phyloP scores from a whole-genome alignment of 2,329 filamentous ascomycete genomes.

The Geosmithia flava region DNA sequence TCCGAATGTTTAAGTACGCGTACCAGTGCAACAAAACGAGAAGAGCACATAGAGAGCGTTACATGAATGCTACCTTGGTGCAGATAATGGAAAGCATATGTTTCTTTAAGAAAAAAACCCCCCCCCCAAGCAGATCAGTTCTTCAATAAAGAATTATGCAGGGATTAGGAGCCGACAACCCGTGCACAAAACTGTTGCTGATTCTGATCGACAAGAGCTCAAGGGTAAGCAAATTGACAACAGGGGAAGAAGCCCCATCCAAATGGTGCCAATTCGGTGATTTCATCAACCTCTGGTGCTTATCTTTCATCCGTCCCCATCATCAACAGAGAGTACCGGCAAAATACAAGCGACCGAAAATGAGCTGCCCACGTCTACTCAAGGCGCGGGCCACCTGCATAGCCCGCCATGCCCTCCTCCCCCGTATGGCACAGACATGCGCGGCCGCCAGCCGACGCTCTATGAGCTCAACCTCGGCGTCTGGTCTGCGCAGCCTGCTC shows the following conservation, averaged over 20 bases:
- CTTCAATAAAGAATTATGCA: no score
- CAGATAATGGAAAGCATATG: no score
- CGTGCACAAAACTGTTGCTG: not conserved
- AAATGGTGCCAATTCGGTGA: not conserved
- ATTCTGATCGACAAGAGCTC: not conserved
- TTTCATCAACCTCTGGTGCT: not conserved
- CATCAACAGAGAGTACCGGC: not conserved
- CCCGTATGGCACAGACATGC: not conserved
- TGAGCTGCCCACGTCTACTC: conserved; percentile 1
- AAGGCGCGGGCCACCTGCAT: not conserved
- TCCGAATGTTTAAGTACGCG: no score
- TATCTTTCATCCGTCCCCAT: not conserved
- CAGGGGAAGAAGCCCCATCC: not conserved
- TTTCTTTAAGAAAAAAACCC: no score
- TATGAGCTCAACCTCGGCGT: not conserved
- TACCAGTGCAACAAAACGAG: no score
- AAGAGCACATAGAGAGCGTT: no score
- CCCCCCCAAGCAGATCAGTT: no score
- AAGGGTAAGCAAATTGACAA: not conserved
- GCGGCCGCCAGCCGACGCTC: not conserved
- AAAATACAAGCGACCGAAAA: not conserved
- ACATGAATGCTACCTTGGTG: no score
- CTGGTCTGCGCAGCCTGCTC: conserved; percentile 30
- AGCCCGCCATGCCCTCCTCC: not conserved
- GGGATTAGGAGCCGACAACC: no score